Evolutionary conservation across 805 yeast species (phyloP).

Genomic region (Diddensiella santjacobensis): DNA sequence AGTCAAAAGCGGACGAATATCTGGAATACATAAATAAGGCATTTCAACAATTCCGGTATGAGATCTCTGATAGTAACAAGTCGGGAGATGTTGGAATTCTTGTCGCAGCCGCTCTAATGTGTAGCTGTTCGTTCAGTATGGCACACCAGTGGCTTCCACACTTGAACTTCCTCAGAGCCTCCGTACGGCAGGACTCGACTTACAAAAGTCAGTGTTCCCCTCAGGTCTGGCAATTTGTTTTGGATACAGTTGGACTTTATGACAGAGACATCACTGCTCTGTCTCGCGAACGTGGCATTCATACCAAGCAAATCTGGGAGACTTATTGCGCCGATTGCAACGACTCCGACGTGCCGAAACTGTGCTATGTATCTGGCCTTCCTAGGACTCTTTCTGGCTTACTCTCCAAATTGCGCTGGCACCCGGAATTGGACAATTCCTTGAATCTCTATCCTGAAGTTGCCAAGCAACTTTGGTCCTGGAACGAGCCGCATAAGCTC

Average conservation of each 20-base stretch:
- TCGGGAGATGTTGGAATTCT: background rate
- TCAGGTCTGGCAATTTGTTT: background rate
- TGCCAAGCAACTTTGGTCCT: background rate
- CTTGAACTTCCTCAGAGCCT: background rate
- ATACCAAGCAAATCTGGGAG: background rate
- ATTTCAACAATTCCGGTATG: background rate
- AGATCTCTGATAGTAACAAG: too few species aligned
- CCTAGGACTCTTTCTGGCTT: background rate
- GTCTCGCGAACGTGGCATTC: background rate
- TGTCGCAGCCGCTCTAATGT: background rate
- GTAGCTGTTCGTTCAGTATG: background rate
- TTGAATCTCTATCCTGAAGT: background rate
- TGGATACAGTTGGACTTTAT: background rate
- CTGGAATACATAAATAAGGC: background rate
- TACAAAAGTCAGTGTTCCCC: background rate
- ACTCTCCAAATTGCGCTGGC: background rate
- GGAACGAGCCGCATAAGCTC: background rate
- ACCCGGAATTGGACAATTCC: background rate
- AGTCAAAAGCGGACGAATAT: background rate
- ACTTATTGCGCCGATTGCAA: background rate
- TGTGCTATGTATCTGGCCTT: background rate
- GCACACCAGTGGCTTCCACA: background rate
- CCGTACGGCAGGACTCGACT: background rate
- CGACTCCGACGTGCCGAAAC: background rate
- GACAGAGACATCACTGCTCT: background rate